These are phyloP conservation scores for Epithemia pelagica DNA, from an alignment of 108 stramenopile species.

Conservation along the genomic window DNA sequence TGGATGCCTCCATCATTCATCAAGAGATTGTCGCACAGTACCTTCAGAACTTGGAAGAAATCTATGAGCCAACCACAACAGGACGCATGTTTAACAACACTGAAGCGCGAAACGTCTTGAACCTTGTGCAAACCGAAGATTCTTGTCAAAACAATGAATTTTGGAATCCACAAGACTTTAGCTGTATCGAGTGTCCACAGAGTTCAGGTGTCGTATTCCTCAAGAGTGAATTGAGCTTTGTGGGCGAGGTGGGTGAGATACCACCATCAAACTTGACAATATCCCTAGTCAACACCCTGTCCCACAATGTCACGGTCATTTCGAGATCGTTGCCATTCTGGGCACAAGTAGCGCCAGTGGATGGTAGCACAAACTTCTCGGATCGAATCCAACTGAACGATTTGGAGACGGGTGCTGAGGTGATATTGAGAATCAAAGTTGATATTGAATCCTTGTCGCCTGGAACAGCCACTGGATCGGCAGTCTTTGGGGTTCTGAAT, in stretches of 20 bases:
- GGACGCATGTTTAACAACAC: constrained; percentile 35
- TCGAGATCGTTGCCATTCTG: constrained; percentile 9
- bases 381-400: background rate
- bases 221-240: background rate
- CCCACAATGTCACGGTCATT: background rate
- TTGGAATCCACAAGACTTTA: constrained; percentile 17
- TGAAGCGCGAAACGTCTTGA: constrained; percentile 8
- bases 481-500: constrained; percentile 15
- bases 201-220: constrained; percentile 1
- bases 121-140: constrained; percentile 21
- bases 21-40: constrained; percentile 33
- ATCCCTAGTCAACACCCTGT: constrained; percentile 4
- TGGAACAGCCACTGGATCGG: constrained; percentile 11
- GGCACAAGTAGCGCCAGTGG: background rate
- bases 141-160: constrained; percentile 13
- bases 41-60: constrained; percentile 9
- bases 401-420: background rate
- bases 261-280: too few relatives aligned
- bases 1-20: constrained; percentile 14
- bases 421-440: background rate
- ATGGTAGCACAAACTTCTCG: background rate
- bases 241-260: constrained; percentile 1
- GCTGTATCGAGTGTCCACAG: constrained; percentile 4
- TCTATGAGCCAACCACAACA: constrained; percentile 22
- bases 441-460: background rate